These are phyloP conservation scores for Russula ochroleuca DNA, from an alignment of 768 basidiomycete species.

Conservation along the genomic window DNA sequence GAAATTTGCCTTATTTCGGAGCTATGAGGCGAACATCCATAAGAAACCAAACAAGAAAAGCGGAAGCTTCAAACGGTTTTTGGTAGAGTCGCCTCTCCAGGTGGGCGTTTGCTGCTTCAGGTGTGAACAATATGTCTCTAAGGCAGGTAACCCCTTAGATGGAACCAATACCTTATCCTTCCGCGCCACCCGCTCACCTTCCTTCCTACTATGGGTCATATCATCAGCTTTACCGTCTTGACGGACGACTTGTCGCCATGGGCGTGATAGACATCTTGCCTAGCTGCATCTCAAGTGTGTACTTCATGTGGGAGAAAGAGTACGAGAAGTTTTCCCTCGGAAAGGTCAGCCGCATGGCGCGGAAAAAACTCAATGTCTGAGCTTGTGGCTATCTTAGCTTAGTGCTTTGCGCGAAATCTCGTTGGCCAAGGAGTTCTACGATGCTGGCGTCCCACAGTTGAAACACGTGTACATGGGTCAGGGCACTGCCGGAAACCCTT, in stretches of 20 bases:
- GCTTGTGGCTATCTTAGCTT: conserved; percentile 43
- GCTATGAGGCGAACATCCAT: conserved; percentile 80
- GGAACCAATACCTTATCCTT: conserved; percentile 57
- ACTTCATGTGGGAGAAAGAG: conserved; percentile 81
- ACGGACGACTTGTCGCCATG: conserved; percentile 78
- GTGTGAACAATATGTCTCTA: neutral
- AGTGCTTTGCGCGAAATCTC: conserved; percentile 80
- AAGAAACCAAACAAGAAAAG: conserved; percentile 53
- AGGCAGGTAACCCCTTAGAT: conserved; percentile 37
- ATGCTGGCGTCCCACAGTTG: conserved; percentile 62
- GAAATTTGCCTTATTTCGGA: conserved; percentile 71
- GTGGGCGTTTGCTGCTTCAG: conserved; percentile 40
- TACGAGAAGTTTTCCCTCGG: conserved; percentile 72
- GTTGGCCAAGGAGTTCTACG: conserved; percentile 69
- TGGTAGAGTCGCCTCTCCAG: conserved; percentile 71
- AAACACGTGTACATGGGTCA: conserved; percentile 82
- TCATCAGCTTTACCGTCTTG: conserved; percentile 83
- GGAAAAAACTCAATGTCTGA: neutral
- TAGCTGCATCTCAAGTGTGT: conserved; percentile 75
- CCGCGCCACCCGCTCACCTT: conserved; percentile 49
- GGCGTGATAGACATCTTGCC: conserved; percentile 90
- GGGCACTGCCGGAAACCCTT: conserved; percentile 23
- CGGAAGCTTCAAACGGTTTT: conserved; percentile 61
- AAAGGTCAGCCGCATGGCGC: conserved; percentile 47
- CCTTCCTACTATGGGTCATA: conserved; percentile 86